A percentile compares a stretch with the other conserved stretches of the same genome.
Conservation (phyloP, 1,284 basidiomycete genomes). For the Heterobasidion parviporum region DNA sequence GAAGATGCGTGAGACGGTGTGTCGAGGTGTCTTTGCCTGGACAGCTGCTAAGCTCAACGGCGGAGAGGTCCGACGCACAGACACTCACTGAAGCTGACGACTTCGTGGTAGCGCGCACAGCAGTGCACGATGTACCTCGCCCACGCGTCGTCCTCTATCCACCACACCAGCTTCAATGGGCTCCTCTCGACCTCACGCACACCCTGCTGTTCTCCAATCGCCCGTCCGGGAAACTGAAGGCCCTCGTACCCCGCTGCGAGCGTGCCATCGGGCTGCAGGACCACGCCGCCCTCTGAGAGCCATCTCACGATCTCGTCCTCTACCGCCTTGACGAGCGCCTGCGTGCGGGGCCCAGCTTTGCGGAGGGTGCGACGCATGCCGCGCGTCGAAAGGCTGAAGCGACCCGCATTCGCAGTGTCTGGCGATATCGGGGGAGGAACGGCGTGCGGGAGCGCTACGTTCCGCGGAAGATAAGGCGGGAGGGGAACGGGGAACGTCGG, state of each 20-base stretch:
- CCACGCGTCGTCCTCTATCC: conserved; percentile 60
- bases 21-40: conserved; percentile 62
- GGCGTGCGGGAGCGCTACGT: conserved; percentile 38
- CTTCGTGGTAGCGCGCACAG: conserved; percentile 66
- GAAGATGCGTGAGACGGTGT: conserved; percentile 63
- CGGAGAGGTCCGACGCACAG: background rate
- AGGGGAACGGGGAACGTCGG: conserved; percentile 71
- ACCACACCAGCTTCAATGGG: conserved; percentile 64
- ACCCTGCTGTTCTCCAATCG: conserved; percentile 42
- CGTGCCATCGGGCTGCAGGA: conserved; percentile 42
- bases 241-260: conserved; percentile 13
- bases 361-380: conserved; percentile 65
- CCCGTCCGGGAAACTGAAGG: conserved; percentile 29
- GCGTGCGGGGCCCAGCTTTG: conserved; percentile 47
- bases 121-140: conserved; percentile 75
- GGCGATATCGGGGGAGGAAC: conserved; percentile 34
- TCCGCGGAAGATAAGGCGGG: conserved; percentile 59
- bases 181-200: conserved; percentile 59
- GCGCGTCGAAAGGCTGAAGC: conserved; percentile 67
- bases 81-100: conserved; percentile 72
- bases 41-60: background rate
- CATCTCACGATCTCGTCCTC: conserved; percentile 58
- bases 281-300: conserved; percentile 48
- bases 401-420: conserved; percentile 55
- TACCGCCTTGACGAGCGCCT: conserved; percentile 54